Base-by-base conservation (phyloP, 768 basidiomycete species). In the Fomitopsis serialis region DNA sequence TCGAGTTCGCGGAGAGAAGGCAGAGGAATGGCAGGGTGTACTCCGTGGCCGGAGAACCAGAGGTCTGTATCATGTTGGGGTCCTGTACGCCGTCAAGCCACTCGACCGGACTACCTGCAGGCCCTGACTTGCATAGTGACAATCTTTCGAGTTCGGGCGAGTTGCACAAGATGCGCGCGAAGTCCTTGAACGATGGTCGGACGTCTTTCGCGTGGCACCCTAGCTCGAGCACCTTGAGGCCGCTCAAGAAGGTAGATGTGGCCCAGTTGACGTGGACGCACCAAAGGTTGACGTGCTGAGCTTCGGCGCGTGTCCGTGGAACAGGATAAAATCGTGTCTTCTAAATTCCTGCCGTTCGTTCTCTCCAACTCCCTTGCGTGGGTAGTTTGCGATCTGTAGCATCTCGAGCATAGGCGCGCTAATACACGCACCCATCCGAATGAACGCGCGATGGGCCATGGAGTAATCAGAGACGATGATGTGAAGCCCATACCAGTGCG, bases 221-320 rank as follows among this genome's bases (percentile, higher is more conserved):
- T 36, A 89, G 70, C 58, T 85, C 78, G 21, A 89, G 63, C 15
- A 78, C 74, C 21, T 58, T 62, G 25, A 89, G 68, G 13, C 71
- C 74, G n/a, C 61, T 56, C 21, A 85, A 70, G 58, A 80, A 73
- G 25, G 0, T 57, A 8, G 74, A 70, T 32, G 72, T 68, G 27
- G 75, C 70, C 88, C 88, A 90, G 53, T 82, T 76, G 32, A 89
- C 65, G 56, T 87, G 87, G 4, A 88, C 82, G 36, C 85, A 86
- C 81, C 83, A 87, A 24, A 90, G 70, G 8, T 70, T 69, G 32
- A 80, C 66, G 3, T 68, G 60, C 19, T 68, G 13, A 90, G 69
- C 9, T 70, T 74, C 1, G 88, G 88, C 8, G 69, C 67, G 17
- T 74, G 75, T 22, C 77, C 74, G 2, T 78, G 74, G 50, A 79